Base-by-base conservation (phyloP, 2,329 filamentous ascomycete genomes). In the Nannizziopsis arthrosporioides region DNA sequence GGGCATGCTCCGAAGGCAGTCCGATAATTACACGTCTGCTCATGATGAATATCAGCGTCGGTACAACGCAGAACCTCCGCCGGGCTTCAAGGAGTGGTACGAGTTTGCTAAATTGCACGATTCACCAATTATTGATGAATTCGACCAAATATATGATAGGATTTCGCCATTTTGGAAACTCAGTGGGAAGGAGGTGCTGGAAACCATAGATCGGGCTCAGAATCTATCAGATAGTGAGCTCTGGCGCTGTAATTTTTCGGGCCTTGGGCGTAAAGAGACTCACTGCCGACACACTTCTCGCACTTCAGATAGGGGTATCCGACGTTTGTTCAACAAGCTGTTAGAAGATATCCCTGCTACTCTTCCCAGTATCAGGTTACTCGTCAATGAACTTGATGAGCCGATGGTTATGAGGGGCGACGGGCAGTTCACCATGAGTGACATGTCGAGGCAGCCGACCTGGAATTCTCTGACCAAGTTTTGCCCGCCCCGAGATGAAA, bases 301-400 rank as follows among this genome's bases (percentile, higher is more conserved):
- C 35, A 27, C 9, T 27, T 47, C 40, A 30, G 49, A 51, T 19
- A 44, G 44, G 27, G 35, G 48, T 34, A 45, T 48, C 15, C 35
- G 47, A 18, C 31, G 44, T 9, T 19, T 44, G 17, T 47, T 51
- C 12, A 32, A 47, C 34, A 47, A 18, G 27, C 31, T 51, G 14
- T 22, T 51, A 22, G 45, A 19, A 17, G 30, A 47, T 36, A 8
- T 51, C n/a, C 39, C 19, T 14, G 40, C 38, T 1, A 22, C 10
- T 42, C 11, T 51, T 15, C 49, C 49, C 5, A 36, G 44, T 18
- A 34, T 51, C 44, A 51, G 35, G 14, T 51, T 51, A 35, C 44
- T 47, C 34, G 49, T 51, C 39, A 51, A 51, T 34, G 44, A 51
- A 11, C 35, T 51, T 22, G 49, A 51, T 47, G 49, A 51, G 18